Evolutionary conservation across 805 yeast species (phyloP).

Genomic region (Ogataea pini): DNA sequence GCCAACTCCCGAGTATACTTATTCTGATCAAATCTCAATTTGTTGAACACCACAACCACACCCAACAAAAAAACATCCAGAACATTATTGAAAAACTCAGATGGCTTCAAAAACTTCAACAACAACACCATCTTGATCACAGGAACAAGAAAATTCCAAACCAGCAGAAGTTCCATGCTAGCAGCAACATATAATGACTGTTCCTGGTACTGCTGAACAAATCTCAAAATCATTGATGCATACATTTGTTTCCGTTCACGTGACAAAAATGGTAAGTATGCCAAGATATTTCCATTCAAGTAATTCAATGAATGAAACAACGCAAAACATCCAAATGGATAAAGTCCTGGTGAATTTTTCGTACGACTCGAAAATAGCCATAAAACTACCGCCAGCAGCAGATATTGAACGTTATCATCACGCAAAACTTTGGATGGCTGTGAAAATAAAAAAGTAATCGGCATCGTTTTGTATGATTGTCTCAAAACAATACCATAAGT

Average conservation of each 20-base stretch:
- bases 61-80: slow-evolving; percentile 42
- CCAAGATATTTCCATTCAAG: slow-evolving; percentile 54
- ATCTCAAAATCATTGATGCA: slow-evolving; percentile 33
- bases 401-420: slow-evolving; percentile 69
- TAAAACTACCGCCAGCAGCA: slow-evolving; percentile 43
- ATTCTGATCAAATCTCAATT: slow-evolving; percentile 59
- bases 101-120: slow-evolving; percentile 35
- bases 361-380: slow-evolving; percentile 35
- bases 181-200: slow-evolving; percentile 46
- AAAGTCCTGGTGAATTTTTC: slow-evolving; percentile 42
- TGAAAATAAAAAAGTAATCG: slow-evolving; percentile 29
- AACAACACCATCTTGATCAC: slow-evolving; percentile 43
- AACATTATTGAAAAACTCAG: slow-evolving; percentile 30
- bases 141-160: slow-evolving; percentile 41
- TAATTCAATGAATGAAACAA: slow-evolving; percentile 65
- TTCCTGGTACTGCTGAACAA: slow-evolving; percentile 43
- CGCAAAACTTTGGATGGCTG: slow-evolving; percentile 33
- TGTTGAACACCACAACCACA: slow-evolving; percentile 54
- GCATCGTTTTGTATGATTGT: slow-evolving; percentile 52
- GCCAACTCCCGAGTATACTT: slow-evolving; percentile 53
- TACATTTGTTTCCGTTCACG: slow-evolving; percentile 29
- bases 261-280: slow-evolving; percentile 43
- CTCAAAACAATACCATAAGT: slow-evolving; percentile 65
- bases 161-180: slow-evolving; percentile 45
- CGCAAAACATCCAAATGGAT: slow-evolving; percentile 65